Base-by-base conservation (phyloP, 805 yeast genomes). In the Cyberlindnera saturnus region DNA sequence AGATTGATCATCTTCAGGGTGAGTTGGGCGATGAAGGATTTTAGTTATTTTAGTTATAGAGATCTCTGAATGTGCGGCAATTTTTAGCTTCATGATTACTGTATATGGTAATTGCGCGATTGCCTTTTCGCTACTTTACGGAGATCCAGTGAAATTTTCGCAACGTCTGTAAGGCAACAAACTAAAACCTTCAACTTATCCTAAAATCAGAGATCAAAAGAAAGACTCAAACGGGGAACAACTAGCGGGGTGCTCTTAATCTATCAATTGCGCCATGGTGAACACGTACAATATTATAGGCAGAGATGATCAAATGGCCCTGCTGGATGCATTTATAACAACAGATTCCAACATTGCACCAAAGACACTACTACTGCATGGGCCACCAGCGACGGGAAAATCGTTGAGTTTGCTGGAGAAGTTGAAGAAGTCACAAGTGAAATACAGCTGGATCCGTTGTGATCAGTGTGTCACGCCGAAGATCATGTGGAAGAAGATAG, bases 1-100 rank as follows among this genome's bases (percentile, higher is more conserved):
- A 29, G 20, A 37, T 46, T 37, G 18, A 29, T 7, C 33, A 31
- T 8, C 28, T 42, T 20, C 75, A 77, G 39, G 38, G 39, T 1
- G 56, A 67, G 43, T 63, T 87, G 19, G 95, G 95, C 1, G 83
- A 76, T 17, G 71, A 74, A 46, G 70, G 70, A 6, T 67, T 65
- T 44, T 48, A 31, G 40, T 5, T 8, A 6, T 67, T 65, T 43
- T 48, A 31, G 39, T 5, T 8, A 45, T 23, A n/a, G 11, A 17
- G 15, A 16, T 16, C 15, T 32, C 34, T 32, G 16, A 16, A 16
- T 31, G 5, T 13, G 6, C 28, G 11, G 10, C 11, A 9, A 23
- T 9, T 23, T 9, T 23, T 23, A 9, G 6, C 28, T 23, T 23
- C 28, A 3, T 23, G 11, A 23, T 23, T 23, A 23, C 28, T 23